Evolutionary conservation across 257 asterid genomes (phyloP), one percentile per base, ranked within the genome.

Genomic region (Solanum corneliomulleri): DNA sequence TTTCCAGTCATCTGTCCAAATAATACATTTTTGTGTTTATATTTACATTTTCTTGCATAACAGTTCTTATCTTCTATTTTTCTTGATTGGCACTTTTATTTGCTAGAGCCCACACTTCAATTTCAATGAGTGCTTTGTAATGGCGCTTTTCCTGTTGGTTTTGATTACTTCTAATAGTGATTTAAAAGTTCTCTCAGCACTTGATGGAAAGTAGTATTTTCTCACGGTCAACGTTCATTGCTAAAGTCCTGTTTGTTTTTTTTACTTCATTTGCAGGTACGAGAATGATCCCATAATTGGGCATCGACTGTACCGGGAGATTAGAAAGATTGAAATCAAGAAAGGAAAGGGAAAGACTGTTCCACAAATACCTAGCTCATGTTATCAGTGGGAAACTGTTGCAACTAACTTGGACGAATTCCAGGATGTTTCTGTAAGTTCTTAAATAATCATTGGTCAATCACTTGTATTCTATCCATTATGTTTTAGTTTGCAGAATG

Each of bases 351-450:
- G 99, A 84, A 93, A 88, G 89, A 94, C 49, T 86, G 89, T 95
- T 52, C 95, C 94, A 1, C 95, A 95, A 14, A 94, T 97, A 92
- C 93, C 98, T 42, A 91, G 85, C 90, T 95, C 98, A 69, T 96
- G 95, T 88, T 97, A 95, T 91, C 96, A 93, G 83, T 97, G 98
- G 99, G 99, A 95, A 90, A 92, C 99, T 86, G 98, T 93, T 82
- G 99, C 99, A 35, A 95, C 98, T 80, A 97, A 93, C 90, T 93
- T 97, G 62, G 98, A 97, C 72, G 99, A 97, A 90, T 97, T 97
- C 90, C 91, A 86, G 85, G 91, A 89, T 90, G 99, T 97, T 91
- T 93, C 97, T 87, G 99, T 96, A 90, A 97, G 99, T 92, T 47
- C 76, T 85, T 85, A n/a, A 83, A 69, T 88, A 29, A 33, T 78